Evolutionary conservation across 1,284 basidiomycete species (phyloP), one percentile per base, ranked within the genome.

Genomic region (Cryptococcus sp.): DNA sequence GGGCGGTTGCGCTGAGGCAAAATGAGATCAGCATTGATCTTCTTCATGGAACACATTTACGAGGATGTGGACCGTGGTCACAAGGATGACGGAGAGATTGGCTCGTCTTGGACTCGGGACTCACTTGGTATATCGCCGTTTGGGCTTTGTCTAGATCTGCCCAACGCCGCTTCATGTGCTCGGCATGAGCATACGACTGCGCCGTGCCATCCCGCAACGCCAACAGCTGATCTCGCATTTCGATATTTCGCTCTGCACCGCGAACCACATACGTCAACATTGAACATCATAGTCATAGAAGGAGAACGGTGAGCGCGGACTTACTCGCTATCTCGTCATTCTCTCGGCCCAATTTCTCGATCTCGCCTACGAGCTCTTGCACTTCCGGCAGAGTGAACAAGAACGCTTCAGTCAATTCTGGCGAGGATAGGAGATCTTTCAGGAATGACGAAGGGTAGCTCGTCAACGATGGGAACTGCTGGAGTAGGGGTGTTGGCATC

Each of bases 131-230:
- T 11, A 92, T 83, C 35, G 91, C 89, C 51, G 81, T 83, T 77
- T 96, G 93, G 63, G 91, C 89, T 65, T 87, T 86, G 60, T 94
- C 91, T 5, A 94, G 69, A 57, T 89, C 88, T 63, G 86, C 86
- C 91, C 91, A 94, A 45, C 88, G 82, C 1, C 82, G 81, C 76
- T 94, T 90, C 20, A 94, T 79, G 7, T 82, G 77, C 72, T 89
- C 89, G 3, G 93, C 91, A 60, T 92, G 84, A 59, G 90, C 86
- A 68, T 94, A 96, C 0, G 88, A 86, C 45, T 86, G 87, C 64
- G 92, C 85, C 0, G 92, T 93, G 56, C 91, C 87, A 5, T 86
- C 82, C 41, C 92, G 82, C 42, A 94, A 79, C 47, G 82, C 81
- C 69, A 90, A 87, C 27, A 94, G 78, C 27, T 81, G 80, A 52